Conservation (phyloP, 31 red algal genomes). For the Endocladia muricata region DNA sequence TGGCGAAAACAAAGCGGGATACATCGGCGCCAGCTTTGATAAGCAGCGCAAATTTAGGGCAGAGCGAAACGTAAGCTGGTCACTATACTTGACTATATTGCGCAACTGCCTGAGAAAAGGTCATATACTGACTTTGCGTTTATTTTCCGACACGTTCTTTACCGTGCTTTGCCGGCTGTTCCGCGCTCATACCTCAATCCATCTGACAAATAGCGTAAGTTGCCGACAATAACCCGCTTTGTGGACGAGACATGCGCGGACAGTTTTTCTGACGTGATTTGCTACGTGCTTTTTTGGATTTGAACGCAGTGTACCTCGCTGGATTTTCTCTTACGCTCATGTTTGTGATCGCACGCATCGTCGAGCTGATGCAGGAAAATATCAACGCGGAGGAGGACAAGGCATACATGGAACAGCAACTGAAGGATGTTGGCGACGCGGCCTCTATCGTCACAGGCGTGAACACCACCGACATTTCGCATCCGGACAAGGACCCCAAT, state of each 20-base stretch:
- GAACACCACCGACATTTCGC: slow-evolving; percentile 35
- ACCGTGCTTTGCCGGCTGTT: no score
- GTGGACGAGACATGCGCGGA: background rate
- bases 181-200: no score
- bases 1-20: slow-evolving; percentile 25
- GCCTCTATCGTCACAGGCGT: slow-evolving; percentile 9
- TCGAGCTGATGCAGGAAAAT: slow-evolving; percentile 70
- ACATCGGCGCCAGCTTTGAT: slow-evolving; percentile 52
- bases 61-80: slow-evolving; percentile 69
- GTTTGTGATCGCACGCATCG: slow-evolving; percentile 73
- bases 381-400: slow-evolving; percentile 55
- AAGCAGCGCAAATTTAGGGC: slow-evolving; percentile 81
- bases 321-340: slow-evolving; percentile 73
- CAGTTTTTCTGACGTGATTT: no score
- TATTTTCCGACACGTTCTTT: no score
- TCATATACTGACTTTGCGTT: no score
- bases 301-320: slow-evolving; percentile 60
- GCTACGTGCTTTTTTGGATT: no score
- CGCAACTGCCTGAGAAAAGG: no score
- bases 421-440: slow-evolving; percentile 51
- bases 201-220: slow-evolving; percentile 9
- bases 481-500: no score
- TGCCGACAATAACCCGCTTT: background rate
- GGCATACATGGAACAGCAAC: slow-evolving; percentile 22
- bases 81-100: no score